Evolutionary conservation across 2,329 filamentous ascomycete species (phyloP), one percentile per base, ranked within the genome.

Genomic region (Beauveria varroae): DNA sequence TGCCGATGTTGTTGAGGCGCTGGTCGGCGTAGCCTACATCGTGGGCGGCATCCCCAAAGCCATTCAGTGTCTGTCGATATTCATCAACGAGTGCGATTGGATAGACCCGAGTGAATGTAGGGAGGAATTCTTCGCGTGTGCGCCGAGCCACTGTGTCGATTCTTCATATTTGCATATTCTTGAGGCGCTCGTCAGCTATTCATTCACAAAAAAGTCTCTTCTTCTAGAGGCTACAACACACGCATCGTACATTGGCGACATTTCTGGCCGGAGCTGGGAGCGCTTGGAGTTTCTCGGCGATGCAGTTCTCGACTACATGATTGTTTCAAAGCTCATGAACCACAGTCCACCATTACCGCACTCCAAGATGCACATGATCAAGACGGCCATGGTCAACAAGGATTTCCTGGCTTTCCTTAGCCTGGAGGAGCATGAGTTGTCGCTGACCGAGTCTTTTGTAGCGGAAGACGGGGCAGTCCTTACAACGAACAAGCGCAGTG

Each of bases 241-340:
- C 69, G 78, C 85, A 0, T 93, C 90, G 0, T 77, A 77, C 34
- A 73, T 75, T 18, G 76, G 80, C 5, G 77, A 78, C 2, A 78
- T 74, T 24, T 62, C 64, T 1, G 63, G 65, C 16, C 67, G 69
- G 51, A 75, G 75, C 0, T 80, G 85, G 14, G 89, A 97, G 66
- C 84, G 92, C 0, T 81, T 97, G 1, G 93, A 97, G 69, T 96
- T 95, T 68, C 76, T 97, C 0, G 93, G 93, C 1, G 93, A 98
- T 67, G 84, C 91, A 0, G 78, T 97, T 2, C 83, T 98, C 0
- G 93, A 98, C 72, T 82, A 86, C 66, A 77, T 96, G 60, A 77
- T 97, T 54, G 85, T 90, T 8, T 77, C 75, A 0, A 78, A 75
- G n/a, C 74, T 93, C 6, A 89, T 84, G 71, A 68, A 70, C 2